Evolutionary conservation across 805 yeast species (phyloP), one percentile per base, ranked within the genome.

Genomic region (Blastobotrys muscicola): DNA sequence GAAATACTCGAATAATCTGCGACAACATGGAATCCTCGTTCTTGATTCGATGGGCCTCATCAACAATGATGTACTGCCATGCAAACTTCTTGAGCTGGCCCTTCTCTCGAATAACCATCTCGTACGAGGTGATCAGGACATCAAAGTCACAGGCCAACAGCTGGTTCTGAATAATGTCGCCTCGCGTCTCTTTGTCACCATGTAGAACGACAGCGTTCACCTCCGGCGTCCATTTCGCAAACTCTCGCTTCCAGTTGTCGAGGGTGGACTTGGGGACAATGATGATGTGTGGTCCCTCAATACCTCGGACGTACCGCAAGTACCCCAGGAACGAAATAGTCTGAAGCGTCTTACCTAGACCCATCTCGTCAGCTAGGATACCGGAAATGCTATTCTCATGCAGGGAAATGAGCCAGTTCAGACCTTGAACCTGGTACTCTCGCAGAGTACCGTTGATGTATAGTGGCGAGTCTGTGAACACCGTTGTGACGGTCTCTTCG

Each of bases 341-440:
- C 64, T 90, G 98, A 42, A 90, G 67, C 3, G 98, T 90, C 62
- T 90, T 90, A 44, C 98, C 98, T 23, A 90, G 70, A 2, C 98
- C 98, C 98, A 92, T 90, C 62, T 90, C 98, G 63, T 90, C 98
- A 6, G 98, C 98, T 38, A 90, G 67, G 33, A 90, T 90, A 10
- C 98, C 98, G 3, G 94, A 83, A 30, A 90, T 71, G 45, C 82
- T 72, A 58, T 90, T 85, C 53, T 85, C 89, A 58, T 86, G 85
- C 23, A 92, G 65, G 0, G 92, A 78, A 9, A 90, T 81, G 45
- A 90, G 71, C 98, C 98, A 90, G 62, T 92, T 92, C 42, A 90
- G 71, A 39, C 98, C 98, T 58, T 87, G 96, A 31, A 90, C 69
- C 65, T 90, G 98, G 60, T 92, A 90, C 55, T 85, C 94, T 58